These are phyloP conservation scores for Hymenoscyphus salicellus DNA, from an alignment of 2,329 filamentous ascomycete species.

Conservation along the genomic window DNA sequence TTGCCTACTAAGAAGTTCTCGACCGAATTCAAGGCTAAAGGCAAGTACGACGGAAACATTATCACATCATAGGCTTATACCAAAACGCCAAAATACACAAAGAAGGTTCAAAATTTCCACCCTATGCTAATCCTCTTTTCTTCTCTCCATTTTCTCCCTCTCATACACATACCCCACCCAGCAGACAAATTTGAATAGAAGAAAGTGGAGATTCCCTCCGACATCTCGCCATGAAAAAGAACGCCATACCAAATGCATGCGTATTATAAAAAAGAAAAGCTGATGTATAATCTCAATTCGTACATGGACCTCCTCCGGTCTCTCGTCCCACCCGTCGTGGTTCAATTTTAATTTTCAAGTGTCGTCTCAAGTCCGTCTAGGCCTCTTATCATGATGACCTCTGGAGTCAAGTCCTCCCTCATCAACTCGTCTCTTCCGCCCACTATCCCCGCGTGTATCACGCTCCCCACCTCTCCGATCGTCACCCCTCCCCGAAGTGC, in stretches of 20 bases:
- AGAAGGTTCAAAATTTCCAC: not conserved
- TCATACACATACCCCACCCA: not conserved
- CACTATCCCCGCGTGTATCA: slow-evolving; percentile 26
- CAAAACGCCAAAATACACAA: too few relatives aligned
- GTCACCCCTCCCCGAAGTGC: slow-evolving; percentile 23
- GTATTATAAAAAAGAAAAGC: not conserved
- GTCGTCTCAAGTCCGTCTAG: slow-evolving; percentile 20
- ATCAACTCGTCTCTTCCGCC: slow-evolving; percentile 34
- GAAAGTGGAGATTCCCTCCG: not conserved
- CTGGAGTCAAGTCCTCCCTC: slow-evolving; percentile 29
- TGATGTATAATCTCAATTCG: not conserved
- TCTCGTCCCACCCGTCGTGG: not conserved
- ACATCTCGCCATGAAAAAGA: not conserved
- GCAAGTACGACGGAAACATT: too few relatives aligned
- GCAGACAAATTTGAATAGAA: not conserved
- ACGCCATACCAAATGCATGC: slow-evolving; percentile 3
- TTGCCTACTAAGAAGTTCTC: too few relatives aligned
- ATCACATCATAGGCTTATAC: too few relatives aligned
- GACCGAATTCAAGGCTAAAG: too few relatives aligned
- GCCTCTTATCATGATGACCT: slow-evolving; percentile 36
- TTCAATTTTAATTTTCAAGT: not conserved
- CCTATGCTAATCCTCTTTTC: not conserved
- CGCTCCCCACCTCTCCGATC: slow-evolving; percentile 27
- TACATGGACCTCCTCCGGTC: not conserved
- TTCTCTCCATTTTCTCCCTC: not conserved